Evolutionary conservation across 371 early-diverging fungal species (phyloP).

Genomic region (Mortierella sp.): DNA sequence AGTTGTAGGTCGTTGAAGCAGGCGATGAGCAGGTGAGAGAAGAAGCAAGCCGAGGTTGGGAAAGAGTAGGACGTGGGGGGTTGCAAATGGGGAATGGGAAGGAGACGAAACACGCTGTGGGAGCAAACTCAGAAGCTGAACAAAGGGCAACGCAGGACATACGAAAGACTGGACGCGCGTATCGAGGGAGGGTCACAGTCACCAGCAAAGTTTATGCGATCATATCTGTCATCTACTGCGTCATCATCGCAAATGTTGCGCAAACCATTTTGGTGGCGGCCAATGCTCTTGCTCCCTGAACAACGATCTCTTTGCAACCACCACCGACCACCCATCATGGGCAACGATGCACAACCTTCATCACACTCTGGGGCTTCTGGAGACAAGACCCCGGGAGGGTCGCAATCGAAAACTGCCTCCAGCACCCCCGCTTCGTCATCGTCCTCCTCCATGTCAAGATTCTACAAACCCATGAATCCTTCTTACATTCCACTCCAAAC

Average conservation of each 20-base stretch:
- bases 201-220: neutral
- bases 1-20: too few species aligned
- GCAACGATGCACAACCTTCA: constrained; percentile 2
- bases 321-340: neutral
- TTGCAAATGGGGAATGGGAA: neutral
- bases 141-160: constrained; percentile 5
- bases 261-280: constrained; percentile 1
- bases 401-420: neutral
- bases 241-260: neutral
- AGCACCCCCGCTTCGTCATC: constrained; percentile 36
- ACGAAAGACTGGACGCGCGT: constrained; percentile 43
- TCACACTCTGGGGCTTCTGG: neutral
- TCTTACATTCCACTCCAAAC: neutral
- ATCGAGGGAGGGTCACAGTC: constrained; percentile 17
- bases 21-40: too few species aligned
- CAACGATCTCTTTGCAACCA: neutral
- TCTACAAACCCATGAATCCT: constrained; percentile 51
- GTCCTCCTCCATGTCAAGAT: constrained; percentile 44
- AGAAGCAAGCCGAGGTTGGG: too few species aligned
- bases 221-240: neutral
- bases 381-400: neutral
- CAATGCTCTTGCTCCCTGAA: neutral
- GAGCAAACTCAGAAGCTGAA: neutral
- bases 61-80: too few species aligned
- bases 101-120: constrained; percentile 1